A percentile compares a stretch with the other conserved stretches of the same genome.
These are phyloP conservation scores for Candolleomyces eurysporus DNA, from an alignment of 768 basidiomycete genomes.

Conservation along the genomic window DNA sequence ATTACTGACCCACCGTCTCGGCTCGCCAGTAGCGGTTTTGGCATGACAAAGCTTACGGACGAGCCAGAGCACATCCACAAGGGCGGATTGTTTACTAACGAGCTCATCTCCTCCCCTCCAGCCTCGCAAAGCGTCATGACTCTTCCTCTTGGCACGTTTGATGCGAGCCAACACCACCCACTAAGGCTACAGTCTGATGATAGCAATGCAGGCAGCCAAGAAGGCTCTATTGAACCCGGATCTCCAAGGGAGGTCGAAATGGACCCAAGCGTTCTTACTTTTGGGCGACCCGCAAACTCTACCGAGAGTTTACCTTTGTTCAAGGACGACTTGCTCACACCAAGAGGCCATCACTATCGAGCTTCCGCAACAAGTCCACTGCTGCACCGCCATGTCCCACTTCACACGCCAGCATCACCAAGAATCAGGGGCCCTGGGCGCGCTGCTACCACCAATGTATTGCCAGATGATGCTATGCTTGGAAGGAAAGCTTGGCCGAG, in stretches of 20 bases:
- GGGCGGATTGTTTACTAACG: constrained; percentile 10
- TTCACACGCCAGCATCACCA: background rate
- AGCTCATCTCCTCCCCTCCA: constrained; percentile 1
- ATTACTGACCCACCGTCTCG: constrained; percentile 51
- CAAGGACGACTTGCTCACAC: constrained; percentile 29
- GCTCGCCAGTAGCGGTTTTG: constrained; percentile 28
- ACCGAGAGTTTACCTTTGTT: constrained; percentile 62
- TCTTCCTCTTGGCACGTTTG: constrained; percentile 15
- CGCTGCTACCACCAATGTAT: background rate
- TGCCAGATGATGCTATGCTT: background rate
- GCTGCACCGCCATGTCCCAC: constrained; percentile 1
- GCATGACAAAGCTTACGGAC: constrained; percentile 15
- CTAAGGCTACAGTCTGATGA: constrained; percentile 9
- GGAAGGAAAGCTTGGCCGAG: background rate
- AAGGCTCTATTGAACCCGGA: constrained; percentile 19
- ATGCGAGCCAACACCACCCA: constrained; percentile 1
- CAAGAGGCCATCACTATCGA: constrained; percentile 13
- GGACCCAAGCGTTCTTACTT: constrained; percentile 73
- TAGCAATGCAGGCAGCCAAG: constrained; percentile 11
- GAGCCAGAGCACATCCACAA: constrained; percentile 15
- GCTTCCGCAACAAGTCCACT: constrained; percentile 6
- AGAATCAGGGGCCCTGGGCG: background rate
- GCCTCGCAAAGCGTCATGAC: constrained; percentile 14
- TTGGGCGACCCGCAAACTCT: constrained; percentile 73
- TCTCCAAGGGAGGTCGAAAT: constrained; percentile 43